These are phyloP conservation scores for Rhizopus sp. DNA, from an alignment of 371 early-diverging fungal species.

Conservation along the genomic window DNA sequence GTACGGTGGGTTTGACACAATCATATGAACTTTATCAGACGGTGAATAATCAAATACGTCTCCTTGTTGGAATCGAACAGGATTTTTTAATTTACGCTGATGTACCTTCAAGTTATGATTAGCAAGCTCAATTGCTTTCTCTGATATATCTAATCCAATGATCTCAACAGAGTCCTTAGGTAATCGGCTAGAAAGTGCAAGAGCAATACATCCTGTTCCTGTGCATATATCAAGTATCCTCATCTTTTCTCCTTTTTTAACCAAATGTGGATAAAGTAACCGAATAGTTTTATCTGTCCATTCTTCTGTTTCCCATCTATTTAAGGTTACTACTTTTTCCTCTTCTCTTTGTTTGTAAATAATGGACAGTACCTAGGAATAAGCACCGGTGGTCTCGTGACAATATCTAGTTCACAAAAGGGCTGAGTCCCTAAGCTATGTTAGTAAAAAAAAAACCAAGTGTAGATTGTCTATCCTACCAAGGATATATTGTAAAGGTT, in stretches of 20 bases:
- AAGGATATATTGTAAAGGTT: slow-evolving; percentile 88
- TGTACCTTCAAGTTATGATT: slow-evolving; percentile 40
- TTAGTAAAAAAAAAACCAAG: not conserved
- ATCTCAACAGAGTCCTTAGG: slow-evolving; percentile 36
- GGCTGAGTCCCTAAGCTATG: slow-evolving; percentile 67
- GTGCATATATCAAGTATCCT: slow-evolving; percentile 86
- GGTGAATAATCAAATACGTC: slow-evolving; percentile 46
- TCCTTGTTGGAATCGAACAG: slow-evolving; percentile 37
- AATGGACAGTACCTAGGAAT: slow-evolving; percentile 72
- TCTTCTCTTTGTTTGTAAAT: not conserved
- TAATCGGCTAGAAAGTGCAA: slow-evolving; percentile 73
- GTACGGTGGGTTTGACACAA: slow-evolving; percentile 93
- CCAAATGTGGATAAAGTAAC: slow-evolving; percentile 29
- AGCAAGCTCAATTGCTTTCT: slow-evolving; percentile 52
- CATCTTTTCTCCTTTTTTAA: slow-evolving; percentile 24
- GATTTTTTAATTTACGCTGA: slow-evolving; percentile 11
- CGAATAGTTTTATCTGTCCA: slow-evolving; percentile 69
- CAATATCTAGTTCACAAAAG: slow-evolving; percentile 77
- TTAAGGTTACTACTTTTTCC: not conserved
- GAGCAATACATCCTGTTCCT: slow-evolving; percentile 86
- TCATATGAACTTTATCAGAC: slow-evolving; percentile 46
- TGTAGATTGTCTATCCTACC: slow-evolving; percentile 31
- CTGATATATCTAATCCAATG: slow-evolving; percentile 43
- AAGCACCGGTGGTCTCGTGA: slow-evolving; percentile 72
- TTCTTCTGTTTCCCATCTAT: slow-evolving; percentile 92